These are phyloP conservation scores for Chrysoporthe deuterocubensis DNA, from an alignment of 2,329 filamentous ascomycete genomes.

Conservation along the genomic window DNA sequence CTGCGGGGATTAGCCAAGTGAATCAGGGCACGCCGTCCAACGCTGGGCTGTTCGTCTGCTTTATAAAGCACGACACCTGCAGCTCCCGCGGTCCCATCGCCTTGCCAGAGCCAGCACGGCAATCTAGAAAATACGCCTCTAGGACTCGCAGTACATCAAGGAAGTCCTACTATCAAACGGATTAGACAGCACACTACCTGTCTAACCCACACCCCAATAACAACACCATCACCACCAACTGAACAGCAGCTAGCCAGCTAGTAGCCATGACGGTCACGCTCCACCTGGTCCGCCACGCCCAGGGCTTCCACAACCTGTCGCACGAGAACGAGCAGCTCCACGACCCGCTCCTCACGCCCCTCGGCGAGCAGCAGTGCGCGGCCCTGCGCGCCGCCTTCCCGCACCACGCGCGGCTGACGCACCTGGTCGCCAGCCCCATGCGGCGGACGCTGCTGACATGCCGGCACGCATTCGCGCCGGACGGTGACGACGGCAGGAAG, in stretches of 20 bases:
- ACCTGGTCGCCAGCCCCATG: conserved; percentile 78
- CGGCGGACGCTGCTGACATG: conserved; percentile 82
- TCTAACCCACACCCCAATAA: too few relatives aligned
- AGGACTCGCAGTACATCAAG: too few relatives aligned
- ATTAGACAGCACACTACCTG: too few relatives aligned
- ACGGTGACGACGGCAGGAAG: conserved; percentile 29
- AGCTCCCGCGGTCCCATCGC: too few relatives aligned
- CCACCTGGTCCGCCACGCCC: conserved; percentile 73
- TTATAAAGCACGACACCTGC: too few relatives aligned
- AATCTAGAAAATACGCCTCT: too few relatives aligned
- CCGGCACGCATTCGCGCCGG: conserved; percentile 62
- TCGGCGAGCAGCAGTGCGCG: conserved; percentile 77
- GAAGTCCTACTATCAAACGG: too few relatives aligned
- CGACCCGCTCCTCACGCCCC: conserved; percentile 78
- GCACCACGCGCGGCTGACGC: conserved; percentile 65
- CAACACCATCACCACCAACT: background rate
- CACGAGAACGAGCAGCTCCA: conserved; percentile 70
- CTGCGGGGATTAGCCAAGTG: background rate
- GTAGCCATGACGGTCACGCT: conserved; percentile 56
- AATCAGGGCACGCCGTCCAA: background rate
- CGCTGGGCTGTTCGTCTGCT: too few relatives aligned
- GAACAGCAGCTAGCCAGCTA: background rate
- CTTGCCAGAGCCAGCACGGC: too few relatives aligned
- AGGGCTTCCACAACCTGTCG: conserved; percentile 81
- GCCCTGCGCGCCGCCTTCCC: conserved; percentile 66